Base-by-base conservation (phyloP, 345 rosid genomes). In the Gossypium anomalum region DNA sequence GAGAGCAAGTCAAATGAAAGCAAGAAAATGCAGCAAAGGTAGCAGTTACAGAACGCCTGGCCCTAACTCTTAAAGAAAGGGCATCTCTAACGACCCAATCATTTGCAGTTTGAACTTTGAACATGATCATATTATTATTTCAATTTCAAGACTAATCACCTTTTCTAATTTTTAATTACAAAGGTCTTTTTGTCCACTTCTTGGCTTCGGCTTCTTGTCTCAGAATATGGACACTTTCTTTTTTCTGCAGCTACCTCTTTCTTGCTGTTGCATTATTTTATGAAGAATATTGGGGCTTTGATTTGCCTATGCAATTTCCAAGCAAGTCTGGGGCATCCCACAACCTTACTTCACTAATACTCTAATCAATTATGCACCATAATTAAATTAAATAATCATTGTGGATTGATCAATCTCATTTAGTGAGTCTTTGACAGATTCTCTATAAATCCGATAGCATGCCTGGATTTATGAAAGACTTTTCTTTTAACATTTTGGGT, bases 171-270 rank as follows among this genome's bases (percentile, higher is more conserved):
- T 48, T 48, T 48, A 48, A 48, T 48, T 48, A 48, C 52, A 48
- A 48, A 48, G 16, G 3, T 48, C 15, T 2, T 11, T 48, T 48
- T 48, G 52, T 48, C 52, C 15, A 48, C 15, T 72, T 78, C 72
- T 10, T 74, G 75, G 64, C 55, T 67, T 43, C 59, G 44, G 59
- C 55, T 64, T 63, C 2, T 63, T 66, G 53, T 66, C 53, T 44
- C 12, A 12, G 71, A 67, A 20, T 45, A 6, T 67, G 7, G n/a
- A 13, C 55, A 67, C 53, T 22, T 34, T 34, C 34, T 22, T 25
- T 22, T 67, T 59, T 67, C 20, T 20, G n/a, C 15, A 64, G 7
- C 7, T 43, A 41, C 34, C 34, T 16, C 2, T 61, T 9, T 22
- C 2, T 63, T 63, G 23, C 27, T 10, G 51, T 3, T 65, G 25